Evolutionary conservation across 768 basidiomycete species (phyloP), one percentile per base, ranked within the genome.

Genomic region (Coprinellus micaceus): DNA sequence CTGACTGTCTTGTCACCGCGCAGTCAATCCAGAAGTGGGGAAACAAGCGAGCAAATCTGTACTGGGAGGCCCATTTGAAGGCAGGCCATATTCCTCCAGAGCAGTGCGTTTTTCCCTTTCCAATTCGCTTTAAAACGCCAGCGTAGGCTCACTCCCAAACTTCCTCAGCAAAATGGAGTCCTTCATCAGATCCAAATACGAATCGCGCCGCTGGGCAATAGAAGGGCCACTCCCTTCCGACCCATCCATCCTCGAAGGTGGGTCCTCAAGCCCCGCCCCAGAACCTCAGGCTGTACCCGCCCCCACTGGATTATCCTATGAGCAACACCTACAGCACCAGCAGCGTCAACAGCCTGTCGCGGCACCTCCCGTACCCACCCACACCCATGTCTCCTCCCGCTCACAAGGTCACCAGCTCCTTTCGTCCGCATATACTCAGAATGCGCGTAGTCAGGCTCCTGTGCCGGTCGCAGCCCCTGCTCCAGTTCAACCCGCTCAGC

Each of bases 1-100:
- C 19, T 37, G 21, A 44, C 6, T 22, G n/a, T n/a, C n/a, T 41
- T 39, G 52, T 21, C 24, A 22, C 45, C 22, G 21, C 19, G 6
- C 50, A 89, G 87, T 84, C 85, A 1, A 86, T 98, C 52, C 86
- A 91, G 69, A 91, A 88, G 69, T 99, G 96, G 96, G 96, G 96
- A 0, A 99, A 99, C 68, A 78, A 77, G 49, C 85, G 86, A 7
- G 96, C 94, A 7, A 99, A 99, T 72, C 63, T 90, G 4, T 98
- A 98, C 73, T 99, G 96, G 96, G 96, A 99, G 68, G 89, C 91
- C 3, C 95, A 97, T 73, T 76, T 98, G 54, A 95, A 93, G 69
- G 71, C 83, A 17, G 96, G 96, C 0, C 96, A 99, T 68, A 63
- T 89, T 21, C 95, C 96, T 36, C 89, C 91, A 4, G 96, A 99